Conservation (phyloP, 345 rosid genomes). For the Bruguiera gymnorhiza region DNA sequence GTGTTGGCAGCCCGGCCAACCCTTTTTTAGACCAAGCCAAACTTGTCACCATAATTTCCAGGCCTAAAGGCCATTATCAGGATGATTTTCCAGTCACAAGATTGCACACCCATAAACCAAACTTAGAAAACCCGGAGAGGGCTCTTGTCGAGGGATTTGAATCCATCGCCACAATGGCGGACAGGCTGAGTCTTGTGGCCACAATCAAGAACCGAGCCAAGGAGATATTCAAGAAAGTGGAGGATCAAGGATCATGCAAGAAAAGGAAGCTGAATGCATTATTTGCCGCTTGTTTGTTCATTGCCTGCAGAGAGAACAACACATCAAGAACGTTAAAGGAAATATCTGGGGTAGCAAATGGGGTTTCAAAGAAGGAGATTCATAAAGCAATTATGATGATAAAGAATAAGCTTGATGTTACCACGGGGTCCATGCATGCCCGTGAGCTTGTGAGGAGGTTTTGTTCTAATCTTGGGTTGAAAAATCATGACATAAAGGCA, state of each 20-base stretch:
- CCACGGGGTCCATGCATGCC: background rate
- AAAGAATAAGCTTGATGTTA: constrained; percentile 1
- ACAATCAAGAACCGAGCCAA: constrained; percentile 9
- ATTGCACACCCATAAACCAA: background rate
- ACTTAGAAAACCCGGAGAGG: background rate
- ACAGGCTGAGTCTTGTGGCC: background rate
- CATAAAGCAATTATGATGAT: background rate
- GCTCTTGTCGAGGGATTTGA: constrained; percentile 1
- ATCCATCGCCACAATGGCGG: constrained; percentile 11
- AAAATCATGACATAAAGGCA: constrained; percentile 8
- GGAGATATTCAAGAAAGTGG: constrained; percentile 20
- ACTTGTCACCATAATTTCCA: constrained; percentile 8
- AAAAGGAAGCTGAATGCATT: constrained; percentile 9
- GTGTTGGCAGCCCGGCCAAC: background rate
- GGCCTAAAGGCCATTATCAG: background rate
- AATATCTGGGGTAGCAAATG: background rate
- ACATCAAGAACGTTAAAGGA: constrained; percentile 11
- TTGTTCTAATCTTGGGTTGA: constrained; percentile 22
- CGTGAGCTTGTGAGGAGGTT: constrained; percentile 16
- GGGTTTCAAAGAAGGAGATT: constrained; percentile 14
- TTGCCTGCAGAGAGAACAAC: constrained; percentile 19
- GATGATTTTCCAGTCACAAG: background rate
- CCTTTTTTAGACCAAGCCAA: constrained; percentile 1
- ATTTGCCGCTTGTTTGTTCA: constrained; percentile 15
- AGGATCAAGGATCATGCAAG: constrained; percentile 1